phyloP scores from a whole-genome alignment of 805 yeast species.

The Cyberlindnera xylosilytica region DNA sequence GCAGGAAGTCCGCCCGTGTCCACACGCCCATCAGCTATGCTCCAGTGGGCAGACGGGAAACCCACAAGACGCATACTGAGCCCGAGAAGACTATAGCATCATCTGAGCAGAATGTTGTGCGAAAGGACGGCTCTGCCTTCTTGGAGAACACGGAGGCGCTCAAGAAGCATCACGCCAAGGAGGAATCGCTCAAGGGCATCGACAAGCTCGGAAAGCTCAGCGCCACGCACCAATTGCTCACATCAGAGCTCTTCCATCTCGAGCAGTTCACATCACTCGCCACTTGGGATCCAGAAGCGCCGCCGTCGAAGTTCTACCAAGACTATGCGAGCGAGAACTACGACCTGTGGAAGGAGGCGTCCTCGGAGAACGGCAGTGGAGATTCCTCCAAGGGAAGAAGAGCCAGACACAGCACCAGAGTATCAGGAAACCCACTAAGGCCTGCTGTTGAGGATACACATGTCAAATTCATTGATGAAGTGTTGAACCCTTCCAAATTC shows the following conservation, averaged over 20 bases:
- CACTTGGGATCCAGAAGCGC: slow-evolving; percentile 55
- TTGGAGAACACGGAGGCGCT: slow-evolving; percentile 10
- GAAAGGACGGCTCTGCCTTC: slow-evolving; percentile 10
- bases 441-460: slow-evolving; percentile 14
- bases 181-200: slow-evolving; percentile 3
- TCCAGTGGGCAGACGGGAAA: not conserved
- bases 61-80: not conserved
- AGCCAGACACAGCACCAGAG: slow-evolving; percentile 25
- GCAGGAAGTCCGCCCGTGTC: slow-evolving; percentile 17
- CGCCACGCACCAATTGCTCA: slow-evolving; percentile 39
- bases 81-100: too few relatives aligned
- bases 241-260: slow-evolving; percentile 63
- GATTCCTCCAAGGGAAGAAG: slow-evolving; percentile 10
- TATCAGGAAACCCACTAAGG: slow-evolving; percentile 18
- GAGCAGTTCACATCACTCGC: slow-evolving; percentile 57
- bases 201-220: slow-evolving; percentile 14
- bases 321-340: slow-evolving; percentile 29
- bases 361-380: slow-evolving; percentile 4
- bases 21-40: slow-evolving; percentile 14
- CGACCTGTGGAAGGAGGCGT: slow-evolving; percentile 28
- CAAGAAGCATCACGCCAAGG: slow-evolving; percentile 2
- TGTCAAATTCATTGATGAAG: slow-evolving; percentile 14
- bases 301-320: slow-evolving; percentile 33
- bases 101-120: too few relatives aligned
- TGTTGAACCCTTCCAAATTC: slow-evolving; percentile 22